Conservation (phyloP, 192 early-diverging fungal genomes). For the Entomortierella beljakovae region DNA sequence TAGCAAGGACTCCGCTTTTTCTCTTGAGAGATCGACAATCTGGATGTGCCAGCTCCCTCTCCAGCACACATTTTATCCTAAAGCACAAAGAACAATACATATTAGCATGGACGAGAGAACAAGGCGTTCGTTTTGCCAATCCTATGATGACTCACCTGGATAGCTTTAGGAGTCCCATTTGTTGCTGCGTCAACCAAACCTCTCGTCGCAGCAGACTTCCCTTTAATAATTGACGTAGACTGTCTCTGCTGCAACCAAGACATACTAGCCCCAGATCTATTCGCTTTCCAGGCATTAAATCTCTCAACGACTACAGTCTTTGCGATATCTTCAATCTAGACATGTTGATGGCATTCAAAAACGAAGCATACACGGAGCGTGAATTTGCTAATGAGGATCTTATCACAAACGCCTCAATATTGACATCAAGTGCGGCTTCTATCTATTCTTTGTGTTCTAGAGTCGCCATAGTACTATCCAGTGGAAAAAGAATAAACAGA, state of each 20-base stretch:
- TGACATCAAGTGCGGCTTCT: constrained; percentile 5
- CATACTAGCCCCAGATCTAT: constrained; percentile 12
- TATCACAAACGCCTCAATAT: constrained; percentile 22
- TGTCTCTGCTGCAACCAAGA: constrained; percentile 24
- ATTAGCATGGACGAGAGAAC: constrained; percentile 23
- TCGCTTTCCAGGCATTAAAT: constrained; percentile 18
- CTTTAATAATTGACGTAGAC: constrained; percentile 20
- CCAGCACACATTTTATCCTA: constrained; percentile 19
- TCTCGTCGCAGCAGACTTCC: constrained; percentile 20
- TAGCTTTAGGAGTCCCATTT: constrained; percentile 11
- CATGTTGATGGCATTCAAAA: constrained; percentile 15
- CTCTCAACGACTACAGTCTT: constrained; percentile 17
- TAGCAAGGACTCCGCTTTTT: constrained; percentile 13
- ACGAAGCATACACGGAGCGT: constrained; percentile 12
- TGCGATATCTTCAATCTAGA: constrained; percentile 12
- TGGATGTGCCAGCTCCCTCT: constrained; percentile 15
- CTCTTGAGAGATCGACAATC: constrained; percentile 10
- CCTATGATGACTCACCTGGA: constrained; percentile 13
- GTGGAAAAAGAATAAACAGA: constrained; percentile 4
- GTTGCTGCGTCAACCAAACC: constrained; percentile 23
- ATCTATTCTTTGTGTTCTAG: constrained; percentile 18
- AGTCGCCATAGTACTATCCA: constrained; percentile 18
- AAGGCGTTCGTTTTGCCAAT: constrained; percentile 8
- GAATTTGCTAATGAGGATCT: constrained; percentile 11
- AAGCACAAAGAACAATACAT: constrained; percentile 20